Percentiles rank a stretch among this genome's conserved stretches.
Evolutionary conservation across 2,329 filamentous ascomycete species (phyloP).

Genomic region (Colletotrichum graminicola): DNA sequence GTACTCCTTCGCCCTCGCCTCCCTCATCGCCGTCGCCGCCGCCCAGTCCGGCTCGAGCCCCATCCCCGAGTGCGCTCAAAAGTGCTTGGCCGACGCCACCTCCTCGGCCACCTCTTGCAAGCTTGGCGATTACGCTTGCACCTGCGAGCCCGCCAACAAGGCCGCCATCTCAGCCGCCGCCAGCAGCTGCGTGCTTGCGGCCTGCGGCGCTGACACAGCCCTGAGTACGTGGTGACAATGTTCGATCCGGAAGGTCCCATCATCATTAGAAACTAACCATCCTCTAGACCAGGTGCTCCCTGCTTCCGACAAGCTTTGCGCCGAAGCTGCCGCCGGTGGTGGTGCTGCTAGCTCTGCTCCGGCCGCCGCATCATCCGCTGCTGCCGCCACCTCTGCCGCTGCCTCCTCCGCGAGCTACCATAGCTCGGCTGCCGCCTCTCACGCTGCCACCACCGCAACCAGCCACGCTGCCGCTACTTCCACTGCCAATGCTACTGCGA

Average conservation of each 20-base stretch:
- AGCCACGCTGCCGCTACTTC: constrained; percentile 37
- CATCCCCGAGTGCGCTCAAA: constrained; percentile 53
- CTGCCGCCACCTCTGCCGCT: background rate
- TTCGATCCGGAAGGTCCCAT: background rate
- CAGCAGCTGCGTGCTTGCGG: constrained; percentile 52
- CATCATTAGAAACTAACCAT: background rate
- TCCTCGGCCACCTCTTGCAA: constrained; percentile 49
- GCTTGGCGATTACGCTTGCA: constrained; percentile 48
- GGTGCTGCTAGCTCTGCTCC: constrained; percentile 9
- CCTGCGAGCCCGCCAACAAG: constrained; percentile 54
- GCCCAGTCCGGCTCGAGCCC: constrained; percentile 45
- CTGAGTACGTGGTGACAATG: constrained; percentile 50
- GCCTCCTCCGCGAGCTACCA: too few species aligned
- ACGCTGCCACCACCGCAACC: background rate
- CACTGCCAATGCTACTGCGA: constrained; percentile 39
- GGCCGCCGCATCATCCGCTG: background rate
- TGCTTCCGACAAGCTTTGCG: constrained; percentile 53
- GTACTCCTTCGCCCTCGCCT: constrained; percentile 46
- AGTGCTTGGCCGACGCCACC: constrained; percentile 53
- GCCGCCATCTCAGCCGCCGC: constrained; percentile 48
- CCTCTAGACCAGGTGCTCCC: constrained; percentile 55
- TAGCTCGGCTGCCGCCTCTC: background rate
- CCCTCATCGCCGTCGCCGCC: constrained; percentile 51
- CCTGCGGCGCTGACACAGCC: constrained; percentile 54
- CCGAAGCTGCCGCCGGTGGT: constrained; percentile 30